Percentiles rank a stretch among this genome's conserved stretches.
Evolutionary conservation across 2,329 filamentous ascomycete genomes (phyloP).

Genomic region (Fonsecaea multimorphosa): DNA sequence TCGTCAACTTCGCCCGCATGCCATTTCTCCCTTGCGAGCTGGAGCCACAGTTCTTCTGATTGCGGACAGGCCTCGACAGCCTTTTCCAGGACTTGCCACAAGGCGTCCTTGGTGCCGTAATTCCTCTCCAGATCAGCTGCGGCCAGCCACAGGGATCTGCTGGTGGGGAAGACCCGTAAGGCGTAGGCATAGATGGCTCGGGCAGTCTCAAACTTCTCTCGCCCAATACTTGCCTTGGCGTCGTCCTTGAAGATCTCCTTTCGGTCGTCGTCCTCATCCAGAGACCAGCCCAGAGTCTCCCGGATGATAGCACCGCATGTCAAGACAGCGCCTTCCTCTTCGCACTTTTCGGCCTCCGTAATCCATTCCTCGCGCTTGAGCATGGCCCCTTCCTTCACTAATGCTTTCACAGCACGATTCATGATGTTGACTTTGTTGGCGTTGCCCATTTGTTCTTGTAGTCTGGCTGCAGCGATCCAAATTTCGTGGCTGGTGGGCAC

Average conservation of each 20-base stretch:
- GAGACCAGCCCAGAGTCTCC: slow-evolving; percentile 88
- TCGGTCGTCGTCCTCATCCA: slow-evolving; percentile 95
- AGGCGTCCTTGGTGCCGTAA: slow-evolving; percentile 80
- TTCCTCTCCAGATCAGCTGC: slow-evolving; percentile 90
- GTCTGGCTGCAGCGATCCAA: slow-evolving; percentile 90
- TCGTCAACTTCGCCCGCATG: slow-evolving; percentile 85
- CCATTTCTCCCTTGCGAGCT: slow-evolving; percentile 94
- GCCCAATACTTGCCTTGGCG: slow-evolving; percentile 77
- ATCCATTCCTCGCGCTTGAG: slow-evolving; percentile 98
- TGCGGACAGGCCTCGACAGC: slow-evolving; percentile 92
- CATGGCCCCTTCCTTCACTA: slow-evolving; percentile 94
- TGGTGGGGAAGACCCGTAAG: slow-evolving; percentile 85
- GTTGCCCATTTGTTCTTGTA: slow-evolving; percentile 89
- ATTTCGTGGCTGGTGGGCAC: slow-evolving; percentile 92
- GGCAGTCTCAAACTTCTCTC: slow-evolving; percentile 86
- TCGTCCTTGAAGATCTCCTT: slow-evolving; percentile 97
- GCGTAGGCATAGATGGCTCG: slow-evolving; percentile 92
- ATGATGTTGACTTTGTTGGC: slow-evolving; percentile 85
- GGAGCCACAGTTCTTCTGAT: slow-evolving; percentile 91
- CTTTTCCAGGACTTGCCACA: slow-evolving; percentile 87
- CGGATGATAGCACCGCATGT: slow-evolving; percentile 90
- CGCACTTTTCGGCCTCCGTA: slow-evolving; percentile 88
- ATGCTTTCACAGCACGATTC: slow-evolving; percentile 86
- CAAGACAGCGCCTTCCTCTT: slow-evolving; percentile 83
- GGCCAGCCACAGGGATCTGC: slow-evolving; percentile 85